A percentile compares a stretch with the other conserved stretches of the same genome.
phyloP scores from a whole-genome alignment of 495 filamentous ascomycete species.

The Pyrenula massariospora region DNA sequence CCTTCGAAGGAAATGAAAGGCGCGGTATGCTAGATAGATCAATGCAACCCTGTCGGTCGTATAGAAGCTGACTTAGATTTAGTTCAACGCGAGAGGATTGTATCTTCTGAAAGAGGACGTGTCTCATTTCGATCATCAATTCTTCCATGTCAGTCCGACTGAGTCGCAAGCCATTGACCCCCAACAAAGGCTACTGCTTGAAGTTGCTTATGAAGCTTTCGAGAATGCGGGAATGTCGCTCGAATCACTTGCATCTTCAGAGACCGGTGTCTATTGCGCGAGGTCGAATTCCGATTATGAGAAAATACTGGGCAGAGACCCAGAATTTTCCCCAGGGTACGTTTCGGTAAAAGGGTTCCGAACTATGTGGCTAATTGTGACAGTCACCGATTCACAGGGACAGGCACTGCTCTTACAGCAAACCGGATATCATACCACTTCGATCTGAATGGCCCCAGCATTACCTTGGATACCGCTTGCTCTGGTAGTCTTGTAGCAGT shows the following conservation, averaged over 20 bases:
- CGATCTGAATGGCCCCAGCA: slow-evolving; percentile 28
- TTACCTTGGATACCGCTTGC: slow-evolving; percentile 29
- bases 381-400: slow-evolving; percentile 22
- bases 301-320: slow-evolving; percentile 23
- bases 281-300: slow-evolving; percentile 33
- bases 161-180: slow-evolving; percentile 44
- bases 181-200: slow-evolving; percentile 44
- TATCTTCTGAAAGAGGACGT: slow-evolving; percentile 11
- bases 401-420: slow-evolving; percentile 17
- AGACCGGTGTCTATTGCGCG: slow-evolving; percentile 33
- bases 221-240: slow-evolving; percentile 37
- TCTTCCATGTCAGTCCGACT: slow-evolving; percentile 33
- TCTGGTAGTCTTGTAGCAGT: slow-evolving; percentile 3
- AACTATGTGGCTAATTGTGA: background rate
- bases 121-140: slow-evolving; percentile 40
- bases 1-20: slow-evolving; percentile 5
- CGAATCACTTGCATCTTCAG: slow-evolving; percentile 27
- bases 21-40: background rate
- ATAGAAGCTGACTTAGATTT: slow-evolving; percentile 5
- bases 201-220: slow-evolving; percentile 46
- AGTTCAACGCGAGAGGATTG: background rate
- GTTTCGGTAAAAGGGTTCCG: background rate
- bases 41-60: background rate
- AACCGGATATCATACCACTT: slow-evolving; percentile 33
- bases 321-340: slow-evolving; percentile 28